These are phyloP conservation scores for Alternaria ventricosa DNA, from an alignment of 2,329 filamentous ascomycete genomes.

Conservation along the genomic window DNA sequence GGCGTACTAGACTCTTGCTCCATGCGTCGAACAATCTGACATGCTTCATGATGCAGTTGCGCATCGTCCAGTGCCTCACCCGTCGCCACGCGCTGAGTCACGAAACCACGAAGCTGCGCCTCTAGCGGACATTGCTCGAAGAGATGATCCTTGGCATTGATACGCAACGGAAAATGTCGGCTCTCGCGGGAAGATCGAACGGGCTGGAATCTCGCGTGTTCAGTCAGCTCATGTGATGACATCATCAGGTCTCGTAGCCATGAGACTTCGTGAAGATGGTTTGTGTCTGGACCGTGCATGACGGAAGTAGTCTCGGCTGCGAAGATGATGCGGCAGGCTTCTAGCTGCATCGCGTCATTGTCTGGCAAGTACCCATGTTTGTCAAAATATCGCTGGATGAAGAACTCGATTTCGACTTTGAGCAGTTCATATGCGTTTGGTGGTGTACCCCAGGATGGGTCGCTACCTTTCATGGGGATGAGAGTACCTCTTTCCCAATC, in stretches of 20 bases:
- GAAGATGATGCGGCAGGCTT: conserved; percentile 38
- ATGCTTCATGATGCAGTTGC: conserved; percentile 29
- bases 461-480: conserved; percentile 29
- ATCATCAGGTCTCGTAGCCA: conserved; percentile 37
- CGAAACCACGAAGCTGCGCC: conserved; percentile 23
- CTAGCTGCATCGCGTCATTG: conserved; percentile 31
- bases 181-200: conserved; percentile 24
- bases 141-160: conserved; percentile 23
- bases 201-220: conserved; percentile 29
- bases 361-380: conserved; percentile 24
- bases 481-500: conserved; percentile 28
- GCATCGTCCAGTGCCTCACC: conserved; percentile 9
- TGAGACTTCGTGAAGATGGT: conserved; percentile 13
- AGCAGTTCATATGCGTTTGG: conserved; percentile 35
- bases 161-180: conserved; percentile 17
- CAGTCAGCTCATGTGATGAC: conserved; percentile 23
- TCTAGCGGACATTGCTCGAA: conserved; percentile 36
- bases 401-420: conserved; percentile 32
- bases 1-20: conserved; percentile 25
- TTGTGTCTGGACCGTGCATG: neutral
- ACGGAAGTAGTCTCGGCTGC: conserved; percentile 23
- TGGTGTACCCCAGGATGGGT: conserved; percentile 28
- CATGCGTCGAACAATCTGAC: conserved; percentile 30
- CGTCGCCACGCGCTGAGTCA: conserved; percentile 8
- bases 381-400: conserved; percentile 32